These are phyloP conservation scores for Pezicula carpinea DNA, from an alignment of 2,329 filamentous ascomycete genomes.

Conservation along the genomic window DNA sequence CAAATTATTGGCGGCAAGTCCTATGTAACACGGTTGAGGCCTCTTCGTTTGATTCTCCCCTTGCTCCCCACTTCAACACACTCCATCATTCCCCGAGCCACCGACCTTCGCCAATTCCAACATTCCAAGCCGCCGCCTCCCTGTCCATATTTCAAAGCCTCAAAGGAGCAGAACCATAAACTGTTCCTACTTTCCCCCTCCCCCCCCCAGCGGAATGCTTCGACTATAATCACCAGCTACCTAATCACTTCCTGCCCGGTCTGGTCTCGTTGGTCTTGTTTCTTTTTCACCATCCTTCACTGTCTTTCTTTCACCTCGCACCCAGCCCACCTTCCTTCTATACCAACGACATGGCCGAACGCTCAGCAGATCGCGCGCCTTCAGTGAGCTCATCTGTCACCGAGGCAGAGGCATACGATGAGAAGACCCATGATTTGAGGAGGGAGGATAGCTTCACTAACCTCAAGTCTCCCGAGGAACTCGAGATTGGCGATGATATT, in stretches of 20 bases:
- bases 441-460: slow-evolving; percentile 21
- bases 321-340: not conserved
- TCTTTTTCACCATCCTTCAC: not conserved
- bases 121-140: not conserved
- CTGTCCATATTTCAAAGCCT: not conserved
- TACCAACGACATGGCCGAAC: slow-evolving; percentile 20
- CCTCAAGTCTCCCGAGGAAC: slow-evolving; percentile 26
- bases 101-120: not conserved
- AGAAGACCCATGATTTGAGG: slow-evolving; percentile 15
- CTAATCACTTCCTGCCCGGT: not conserved
- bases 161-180: not conserved
- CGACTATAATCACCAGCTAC: not conserved
- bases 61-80: not conserved
- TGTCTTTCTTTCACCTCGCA: not conserved
- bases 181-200: not conserved
- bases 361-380: slow-evolving; percentile 16
- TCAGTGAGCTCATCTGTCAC: slow-evolving; percentile 24
- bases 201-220: not conserved
- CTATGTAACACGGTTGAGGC: not conserved
- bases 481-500: slow-evolving; percentile 34
- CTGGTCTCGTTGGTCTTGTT: not conserved
- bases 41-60: not conserved
- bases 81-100: not conserved
- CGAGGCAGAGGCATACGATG: slow-evolving; percentile 22
- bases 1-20: too few relatives aligned